Evolutionary conservation across 305 asterid species (phyloP).

Genomic region (Ilex paraguariensis): DNA sequence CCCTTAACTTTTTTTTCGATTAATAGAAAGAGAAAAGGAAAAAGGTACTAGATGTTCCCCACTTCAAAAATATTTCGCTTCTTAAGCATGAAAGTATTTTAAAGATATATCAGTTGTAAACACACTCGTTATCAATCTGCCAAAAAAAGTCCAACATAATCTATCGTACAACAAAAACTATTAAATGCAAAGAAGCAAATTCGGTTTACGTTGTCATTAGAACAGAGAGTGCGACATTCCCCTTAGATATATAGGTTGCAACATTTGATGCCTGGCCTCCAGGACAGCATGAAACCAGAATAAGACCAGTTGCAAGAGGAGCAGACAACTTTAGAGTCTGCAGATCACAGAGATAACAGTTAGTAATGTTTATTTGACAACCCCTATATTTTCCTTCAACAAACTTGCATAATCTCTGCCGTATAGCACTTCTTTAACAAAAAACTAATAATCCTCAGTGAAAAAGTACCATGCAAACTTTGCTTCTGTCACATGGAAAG

Average conservation of each 20-base stretch:
- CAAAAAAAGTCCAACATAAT: not conserved
- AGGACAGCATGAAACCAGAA: conserved; percentile 97
- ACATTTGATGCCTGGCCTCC: conserved; percentile 99
- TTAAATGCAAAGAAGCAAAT: conserved; percentile 5
- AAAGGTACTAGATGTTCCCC: too few species aligned
- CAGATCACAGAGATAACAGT: conserved; percentile 19
- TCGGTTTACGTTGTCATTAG: conserved; percentile 95
- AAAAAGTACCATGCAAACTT: too few species aligned
- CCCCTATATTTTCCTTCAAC: not conserved
- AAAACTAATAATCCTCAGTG: not conserved
- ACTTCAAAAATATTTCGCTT: too few species aligned
- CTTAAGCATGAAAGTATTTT: too few species aligned
- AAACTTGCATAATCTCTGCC: not conserved
- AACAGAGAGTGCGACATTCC: conserved; percentile 98
- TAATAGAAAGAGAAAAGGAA: too few species aligned
- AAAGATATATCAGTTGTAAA: too few species aligned
- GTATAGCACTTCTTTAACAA: not conserved
- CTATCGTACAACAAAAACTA: not conserved
- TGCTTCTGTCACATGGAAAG: too few species aligned
- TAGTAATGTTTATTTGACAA: conserved; percentile 7
- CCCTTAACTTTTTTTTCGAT: not conserved
- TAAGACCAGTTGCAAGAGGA: conserved; percentile 98
- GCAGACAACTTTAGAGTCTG: conserved; percentile 87
- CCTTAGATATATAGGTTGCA: conserved; percentile 93
- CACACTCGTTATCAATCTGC: too few species aligned